These are phyloP conservation scores for Raphanus sativus DNA, from an alignment of 345 rosid species.

Conservation along the genomic window DNA sequence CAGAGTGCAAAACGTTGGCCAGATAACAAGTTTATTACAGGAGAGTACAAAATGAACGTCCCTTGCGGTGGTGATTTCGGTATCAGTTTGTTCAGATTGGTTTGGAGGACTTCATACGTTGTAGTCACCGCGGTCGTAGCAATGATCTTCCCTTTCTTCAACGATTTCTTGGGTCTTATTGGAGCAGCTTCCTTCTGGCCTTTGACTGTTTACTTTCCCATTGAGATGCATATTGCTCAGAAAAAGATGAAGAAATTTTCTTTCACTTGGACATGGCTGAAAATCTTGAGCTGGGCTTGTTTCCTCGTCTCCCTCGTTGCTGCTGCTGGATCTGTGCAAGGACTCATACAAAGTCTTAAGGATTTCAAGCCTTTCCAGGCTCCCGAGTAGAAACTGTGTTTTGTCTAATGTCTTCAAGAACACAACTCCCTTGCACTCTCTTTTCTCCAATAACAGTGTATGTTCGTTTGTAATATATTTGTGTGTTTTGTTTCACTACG, in stretches of 20 bases:
- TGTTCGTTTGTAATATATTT: constrained; percentile 17
- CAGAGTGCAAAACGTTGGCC: constrained; percentile 58
- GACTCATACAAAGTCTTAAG: constrained; percentile 59
- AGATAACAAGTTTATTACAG: constrained; percentile 53
- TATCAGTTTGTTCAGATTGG: constrained; percentile 59
- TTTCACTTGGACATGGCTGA: constrained; percentile 70
- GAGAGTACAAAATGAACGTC: constrained; percentile 46
- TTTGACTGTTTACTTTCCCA: constrained; percentile 79
- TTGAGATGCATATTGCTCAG: constrained; percentile 80
- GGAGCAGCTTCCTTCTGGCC: constrained; percentile 94
- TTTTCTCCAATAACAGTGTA: background rate
- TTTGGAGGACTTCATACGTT: constrained; percentile 75
- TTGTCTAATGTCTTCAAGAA: background rate
- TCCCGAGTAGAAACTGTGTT: constrained; percentile 7
- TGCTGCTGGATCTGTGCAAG: constrained; percentile 74
- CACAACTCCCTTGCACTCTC: background rate
- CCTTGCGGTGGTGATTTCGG: constrained; percentile 50
- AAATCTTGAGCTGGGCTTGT: constrained; percentile 62
- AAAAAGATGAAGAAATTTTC: constrained; percentile 54
- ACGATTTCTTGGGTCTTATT: constrained; percentile 75
- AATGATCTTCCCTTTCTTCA: constrained; percentile 91
- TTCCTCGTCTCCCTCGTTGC: constrained; percentile 63
- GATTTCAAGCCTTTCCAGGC: constrained; percentile 66
- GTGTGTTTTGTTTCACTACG: background rate
- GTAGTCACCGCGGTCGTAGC: constrained; percentile 62